These are phyloP conservation scores for Capronia coronata DNA, from an alignment of 2,329 filamentous ascomycete genomes.

Conservation along the genomic window DNA sequence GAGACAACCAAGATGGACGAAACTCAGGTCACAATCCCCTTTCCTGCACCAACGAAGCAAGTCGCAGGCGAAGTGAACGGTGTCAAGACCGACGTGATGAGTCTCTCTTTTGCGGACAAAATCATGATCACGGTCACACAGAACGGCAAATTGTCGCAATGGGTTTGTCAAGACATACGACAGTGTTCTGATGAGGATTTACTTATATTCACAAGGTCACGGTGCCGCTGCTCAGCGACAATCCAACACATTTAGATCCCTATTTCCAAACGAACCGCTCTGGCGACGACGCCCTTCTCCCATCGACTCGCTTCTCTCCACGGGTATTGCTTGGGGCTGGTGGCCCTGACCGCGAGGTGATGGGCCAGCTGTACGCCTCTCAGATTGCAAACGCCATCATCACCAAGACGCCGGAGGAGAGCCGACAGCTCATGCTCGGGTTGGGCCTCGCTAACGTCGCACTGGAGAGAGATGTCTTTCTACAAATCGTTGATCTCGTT, in stretches of 20 bases:
- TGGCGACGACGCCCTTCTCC: conserved; percentile 57
- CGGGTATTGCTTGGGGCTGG: conserved; percentile 82
- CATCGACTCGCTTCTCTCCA: conserved; percentile 74
- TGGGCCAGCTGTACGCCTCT: conserved; percentile 82
- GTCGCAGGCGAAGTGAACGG: conserved; percentile 59
- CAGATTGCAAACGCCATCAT: conserved; percentile 79
- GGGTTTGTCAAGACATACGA: conserved; percentile 53
- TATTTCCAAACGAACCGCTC: conserved; percentile 35
- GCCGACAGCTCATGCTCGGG: conserved; percentile 50
- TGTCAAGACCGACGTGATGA: conserved; percentile 63
- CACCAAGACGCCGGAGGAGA: conserved; percentile 60
- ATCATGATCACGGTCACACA: conserved; percentile 86
- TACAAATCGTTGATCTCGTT: conserved; percentile 27
- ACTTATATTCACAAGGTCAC: conserved; percentile 31
- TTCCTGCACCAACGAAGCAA: conserved; percentile 59
- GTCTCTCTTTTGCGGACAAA: conserved; percentile 76
- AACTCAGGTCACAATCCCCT: conserved; percentile 43
- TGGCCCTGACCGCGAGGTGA: conserved; percentile 67
- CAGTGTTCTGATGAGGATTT: conserved; percentile 17
- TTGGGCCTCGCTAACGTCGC: conserved; percentile 31
- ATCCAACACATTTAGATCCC: conserved; percentile 45
- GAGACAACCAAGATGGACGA: conserved; percentile 16
- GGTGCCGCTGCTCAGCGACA: conserved; percentile 65
- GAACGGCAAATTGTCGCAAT: conserved; percentile 78
- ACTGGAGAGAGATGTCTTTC: conserved; percentile 25